Evolutionary conservation across 139 green algal species (phyloP), one percentile per base, ranked within the genome.

Genomic region (Ulvella scutata): DNA sequence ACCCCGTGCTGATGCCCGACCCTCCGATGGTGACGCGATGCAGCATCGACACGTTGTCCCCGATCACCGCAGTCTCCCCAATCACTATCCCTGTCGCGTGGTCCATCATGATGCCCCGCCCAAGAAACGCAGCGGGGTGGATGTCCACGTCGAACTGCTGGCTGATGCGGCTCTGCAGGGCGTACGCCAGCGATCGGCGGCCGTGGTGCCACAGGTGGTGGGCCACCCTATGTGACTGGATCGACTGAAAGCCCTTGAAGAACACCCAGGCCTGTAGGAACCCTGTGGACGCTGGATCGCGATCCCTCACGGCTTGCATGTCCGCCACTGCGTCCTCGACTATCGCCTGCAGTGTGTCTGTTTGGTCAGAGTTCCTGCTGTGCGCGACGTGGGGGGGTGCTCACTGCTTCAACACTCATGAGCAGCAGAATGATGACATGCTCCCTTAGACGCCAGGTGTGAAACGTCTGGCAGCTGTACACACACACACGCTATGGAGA

Each of bases 191-290:
- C n/a, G 93, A 82, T 6, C 72, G 79, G 75, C 92, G 87, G 1
- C 90, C 90, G 0, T 79, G 51, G 0, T 81, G 59, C 92, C 92
- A 99, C 43, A 98, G 80, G 29, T 84, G 76, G 77, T 99, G 90
- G 4, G 91, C 91, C 33, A 98, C 92, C 43, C 94, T 86, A 67
- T 98, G 92, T 26, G 88, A 81, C 84, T 98, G 90, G 2, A 98
- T 77, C 0, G 92, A 90, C 59, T 98, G 93, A 78, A 90, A 98
- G 40, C 94, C 94, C 82, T 98, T 98, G 84, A 90, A 97, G 87
- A 96, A 96, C 10, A 98, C 86, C 62, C 97, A 77, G 0, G 86
- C 91, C 35, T 86, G 79, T 36, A 73, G 81, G 75, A 91, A 88
- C 2, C 75, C 82, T 21, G 61, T 72, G 81, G 86, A 96, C 0